phyloP scores from a whole-genome alignment of 306 rosid species.

The apple (Malus domestica) region ASM211411v1 NC_041805.1:7858501-7859000 shows the following conservation, averaged over 20 bases:
- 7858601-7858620: background rate
- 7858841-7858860: too few species aligned
- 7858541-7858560: background rate
- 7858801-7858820: too few species aligned
- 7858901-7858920: conserved; percentile 93
- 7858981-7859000: conserved; percentile 99
- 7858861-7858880: too few species aligned
- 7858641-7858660: background rate
- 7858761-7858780: conserved; percentile 5
- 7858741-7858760: background rate
- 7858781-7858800: too few species aligned
- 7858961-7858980: conserved; percentile 97
- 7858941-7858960: conserved; percentile 97
- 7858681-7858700: background rate
- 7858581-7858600: background rate
- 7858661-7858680: background rate
- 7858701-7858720: background rate
- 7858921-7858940: conserved; percentile 92
- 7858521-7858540: background rate
- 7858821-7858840: too few species aligned
- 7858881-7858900: conserved; percentile 90
- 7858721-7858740: background rate
- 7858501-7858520: background rate
- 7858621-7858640: background rate
- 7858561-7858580: background rate